Evolutionary conservation across 176 grass and related monocot species (phyloP).

Genomic region (Zoysia pacifica): DNA sequence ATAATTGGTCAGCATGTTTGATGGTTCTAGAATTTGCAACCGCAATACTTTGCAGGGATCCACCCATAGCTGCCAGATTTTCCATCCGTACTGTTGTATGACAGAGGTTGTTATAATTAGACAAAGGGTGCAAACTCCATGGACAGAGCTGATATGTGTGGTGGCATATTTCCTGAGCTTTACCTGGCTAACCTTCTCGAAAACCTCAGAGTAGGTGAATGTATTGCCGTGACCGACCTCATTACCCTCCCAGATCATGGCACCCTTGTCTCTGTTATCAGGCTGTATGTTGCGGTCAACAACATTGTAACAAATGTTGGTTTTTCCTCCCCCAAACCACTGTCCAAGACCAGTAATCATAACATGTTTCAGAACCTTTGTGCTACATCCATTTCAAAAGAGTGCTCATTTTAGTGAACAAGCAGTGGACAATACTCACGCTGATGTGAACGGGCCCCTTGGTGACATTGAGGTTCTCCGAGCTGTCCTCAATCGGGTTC

Average conservation of each 20-base stretch:
- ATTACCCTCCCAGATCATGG: constrained; percentile 90
- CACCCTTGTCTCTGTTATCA: constrained; percentile 77
- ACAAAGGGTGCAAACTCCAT: background rate
- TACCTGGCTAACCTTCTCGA: constrained; percentile 99
- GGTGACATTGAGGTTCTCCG: constrained; percentile 78
- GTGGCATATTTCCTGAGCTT: constrained; percentile 8
- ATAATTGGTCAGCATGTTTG: constrained; percentile 79
- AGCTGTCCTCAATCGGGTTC: constrained; percentile 65
- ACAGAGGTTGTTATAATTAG: constrained; percentile 53
- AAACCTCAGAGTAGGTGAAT: constrained; percentile 84
- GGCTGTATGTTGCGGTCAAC: constrained; percentile 71
- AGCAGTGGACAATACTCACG: constrained; percentile 32
- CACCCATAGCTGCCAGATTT: constrained; percentile 84
- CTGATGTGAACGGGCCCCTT: constrained; percentile 69
- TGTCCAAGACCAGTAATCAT: constrained; percentile 23
- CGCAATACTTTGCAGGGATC: constrained; percentile 80
- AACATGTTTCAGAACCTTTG: constrained; percentile 6
- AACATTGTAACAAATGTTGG: constrained; percentile 96
- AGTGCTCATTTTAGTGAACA: constrained; percentile 28
- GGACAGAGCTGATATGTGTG: constrained; percentile 29
- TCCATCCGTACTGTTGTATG: constrained; percentile 79
- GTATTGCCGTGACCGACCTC: constrained; percentile 59
- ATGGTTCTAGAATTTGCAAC: constrained; percentile 92
- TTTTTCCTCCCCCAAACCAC: constrained; percentile 94
- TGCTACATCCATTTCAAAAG: background rate